These are phyloP conservation scores for Globisporangium canariense DNA, from an alignment of 352 stramenopile species.

Conservation along the genomic window DNA sequence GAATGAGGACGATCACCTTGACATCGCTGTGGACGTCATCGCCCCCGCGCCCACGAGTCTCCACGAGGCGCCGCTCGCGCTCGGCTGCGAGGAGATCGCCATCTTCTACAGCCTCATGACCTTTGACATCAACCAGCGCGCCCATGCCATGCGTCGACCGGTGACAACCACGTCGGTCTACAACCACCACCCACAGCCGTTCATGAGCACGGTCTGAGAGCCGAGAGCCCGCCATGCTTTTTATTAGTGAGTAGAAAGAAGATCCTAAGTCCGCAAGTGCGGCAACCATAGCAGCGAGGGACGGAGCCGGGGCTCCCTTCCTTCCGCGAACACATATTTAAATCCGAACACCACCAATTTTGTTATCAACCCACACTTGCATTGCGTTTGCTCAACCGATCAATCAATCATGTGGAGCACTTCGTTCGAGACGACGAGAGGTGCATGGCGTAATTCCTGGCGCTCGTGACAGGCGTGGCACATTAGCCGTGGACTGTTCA, in stretches of 20 bases:
- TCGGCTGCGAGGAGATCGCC: conserved; percentile 61
- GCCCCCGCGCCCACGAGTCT: conserved; percentile 49
- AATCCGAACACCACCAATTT: neutral
- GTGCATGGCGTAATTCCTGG: neutral
- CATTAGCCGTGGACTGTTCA: neutral
- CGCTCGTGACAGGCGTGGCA: neutral
- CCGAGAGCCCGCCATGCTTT: neutral
- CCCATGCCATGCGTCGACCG: conserved; percentile 9
- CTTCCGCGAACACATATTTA: neutral
- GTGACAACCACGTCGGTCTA: conserved; percentile 7
- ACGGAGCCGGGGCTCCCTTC: neutral
- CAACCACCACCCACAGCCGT: conserved; percentile 21
- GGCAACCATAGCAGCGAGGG: neutral
- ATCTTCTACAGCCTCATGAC: conserved; percentile 84
- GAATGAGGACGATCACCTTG: conserved; percentile 4
- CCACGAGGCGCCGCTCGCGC: conserved; percentile 51
- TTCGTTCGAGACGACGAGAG: neutral
- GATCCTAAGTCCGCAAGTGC: neutral
- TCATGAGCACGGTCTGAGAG: conserved; percentile 32
- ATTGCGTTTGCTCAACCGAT: neutral
- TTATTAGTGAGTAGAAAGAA: conserved; percentile 6
- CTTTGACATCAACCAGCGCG: conserved; percentile 43
- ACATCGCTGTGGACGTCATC: neutral
- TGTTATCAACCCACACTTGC: neutral
- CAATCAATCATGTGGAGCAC: neutral